Conservation (phyloP, 2,329 filamentous ascomycete species). For the Aspergillus uvarum region DNA sequence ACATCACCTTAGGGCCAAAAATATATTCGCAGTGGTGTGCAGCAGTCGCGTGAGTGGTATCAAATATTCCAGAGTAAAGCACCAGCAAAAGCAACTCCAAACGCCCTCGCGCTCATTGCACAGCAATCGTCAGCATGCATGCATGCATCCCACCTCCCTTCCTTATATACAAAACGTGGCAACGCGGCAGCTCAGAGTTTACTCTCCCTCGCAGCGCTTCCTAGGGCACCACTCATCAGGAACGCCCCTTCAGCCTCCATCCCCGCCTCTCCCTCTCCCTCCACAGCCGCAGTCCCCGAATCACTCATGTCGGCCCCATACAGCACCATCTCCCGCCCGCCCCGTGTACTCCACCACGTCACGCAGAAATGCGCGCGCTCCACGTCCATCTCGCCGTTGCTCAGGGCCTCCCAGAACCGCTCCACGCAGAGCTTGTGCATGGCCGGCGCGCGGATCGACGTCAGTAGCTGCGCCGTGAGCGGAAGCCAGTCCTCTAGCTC, state of each 20-base stretch:
- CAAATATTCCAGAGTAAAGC: neutral
- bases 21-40: neutral
- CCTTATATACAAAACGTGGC: neutral
- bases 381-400: constrained; percentile 83
- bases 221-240: constrained; percentile 62
- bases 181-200: constrained; percentile 46
- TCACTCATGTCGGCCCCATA: constrained; percentile 39
- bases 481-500: constrained; percentile 80
- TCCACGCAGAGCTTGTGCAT: constrained; percentile 67
- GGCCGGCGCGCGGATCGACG: constrained; percentile 58
- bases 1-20: neutral
- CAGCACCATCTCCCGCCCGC: constrained; percentile 58
- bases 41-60: constrained; percentile 15
- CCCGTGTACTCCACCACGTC: constrained; percentile 77
- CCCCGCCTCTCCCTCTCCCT: neutral
- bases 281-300: neutral
- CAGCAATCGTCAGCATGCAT: neutral
- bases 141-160: neutral
- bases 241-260: constrained; percentile 38
- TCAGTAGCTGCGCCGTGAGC: constrained; percentile 66
- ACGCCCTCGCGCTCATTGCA: constrained; percentile 13
- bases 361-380: constrained; percentile 76
- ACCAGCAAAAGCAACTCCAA: neutral
- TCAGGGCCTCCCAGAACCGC: constrained; percentile 76
- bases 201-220: constrained; percentile 39